These are phyloP conservation scores for Pelagophyceae sp. DNA, from an alignment of 352 stramenopile genomes.

Conservation along the genomic window DNA sequence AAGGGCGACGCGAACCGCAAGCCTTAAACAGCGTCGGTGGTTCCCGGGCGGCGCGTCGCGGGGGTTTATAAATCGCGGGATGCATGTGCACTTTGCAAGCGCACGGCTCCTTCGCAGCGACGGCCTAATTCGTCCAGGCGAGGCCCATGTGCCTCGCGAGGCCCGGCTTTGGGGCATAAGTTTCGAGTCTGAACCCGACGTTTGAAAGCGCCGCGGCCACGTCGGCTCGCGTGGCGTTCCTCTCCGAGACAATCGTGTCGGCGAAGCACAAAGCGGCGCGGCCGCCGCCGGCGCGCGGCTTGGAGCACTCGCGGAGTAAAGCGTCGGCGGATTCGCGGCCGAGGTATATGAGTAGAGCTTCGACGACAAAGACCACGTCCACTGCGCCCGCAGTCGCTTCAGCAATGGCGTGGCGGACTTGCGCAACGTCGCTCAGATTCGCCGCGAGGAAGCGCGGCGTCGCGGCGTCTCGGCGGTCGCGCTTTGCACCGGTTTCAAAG, in stretches of 20 bases:
- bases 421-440: not conserved
- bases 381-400: not conserved
- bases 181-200: not conserved
- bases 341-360: conserved; percentile 17
- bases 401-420: not conserved
- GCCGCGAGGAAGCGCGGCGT: not conserved
- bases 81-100: no score
- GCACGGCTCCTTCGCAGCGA: not conserved
- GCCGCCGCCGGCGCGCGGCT: not conserved
- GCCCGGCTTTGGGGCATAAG: conserved; percentile 7
- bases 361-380: conserved; percentile 11
- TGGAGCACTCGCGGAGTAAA: not conserved
- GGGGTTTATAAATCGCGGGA: no score
- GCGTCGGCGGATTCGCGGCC: not conserved
- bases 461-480: not conserved
- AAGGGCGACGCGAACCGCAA: no score
- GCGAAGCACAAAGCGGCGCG: conserved; percentile 9
- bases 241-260: not conserved
- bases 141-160: conserved; percentile 15
- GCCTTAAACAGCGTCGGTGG: no score
- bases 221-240: not conserved
- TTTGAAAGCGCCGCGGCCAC: not conserved
- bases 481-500: not conserved
- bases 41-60: no score
- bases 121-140: not conserved